phyloP scores from a whole-genome alignment of 768 basidiomycete genomes.

The Xerocomus potaroensis region DNA sequence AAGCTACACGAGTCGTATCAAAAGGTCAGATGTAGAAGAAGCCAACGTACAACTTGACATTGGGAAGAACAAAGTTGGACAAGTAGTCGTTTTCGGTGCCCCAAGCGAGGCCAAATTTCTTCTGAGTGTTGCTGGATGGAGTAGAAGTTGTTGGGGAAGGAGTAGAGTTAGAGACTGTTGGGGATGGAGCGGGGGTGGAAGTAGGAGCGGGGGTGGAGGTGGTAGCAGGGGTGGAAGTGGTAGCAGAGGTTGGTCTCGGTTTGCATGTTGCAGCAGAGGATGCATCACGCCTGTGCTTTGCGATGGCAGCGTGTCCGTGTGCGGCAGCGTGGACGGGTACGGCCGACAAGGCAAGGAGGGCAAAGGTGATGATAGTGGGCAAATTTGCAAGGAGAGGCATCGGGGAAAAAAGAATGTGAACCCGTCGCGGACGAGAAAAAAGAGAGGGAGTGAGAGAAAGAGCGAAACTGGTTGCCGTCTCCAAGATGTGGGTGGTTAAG shows the following conservation, averaged over 20 bases:
- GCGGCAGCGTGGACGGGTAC: conserved; percentile 40
- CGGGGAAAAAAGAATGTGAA: conserved; percentile 16
- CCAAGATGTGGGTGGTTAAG: no score
- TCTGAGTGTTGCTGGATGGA: no score
- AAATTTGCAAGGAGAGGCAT: conserved; percentile 33
- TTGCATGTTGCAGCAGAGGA: conserved; percentile 51
- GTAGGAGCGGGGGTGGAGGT: conserved; percentile 16
- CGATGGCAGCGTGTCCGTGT: conserved; percentile 42
- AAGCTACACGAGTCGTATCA: conserved; percentile 29
- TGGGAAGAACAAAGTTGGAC: conserved; percentile 44
- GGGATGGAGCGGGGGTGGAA: neutral
- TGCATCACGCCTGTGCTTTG: conserved; percentile 46
- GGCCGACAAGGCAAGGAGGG: conserved; percentile 51
- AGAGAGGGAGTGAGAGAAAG: neutral
- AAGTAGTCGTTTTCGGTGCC: conserved; percentile 17
- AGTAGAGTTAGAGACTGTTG: conserved; percentile 12
- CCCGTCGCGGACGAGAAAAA: conserved; percentile 14
- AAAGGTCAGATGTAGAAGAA: neutral
- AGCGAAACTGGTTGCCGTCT: no score
- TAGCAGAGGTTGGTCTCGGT: conserved; percentile 32
- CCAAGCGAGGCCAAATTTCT: conserved; percentile 55
- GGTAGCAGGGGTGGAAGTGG: neutral
- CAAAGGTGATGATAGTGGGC: conserved; percentile 54
- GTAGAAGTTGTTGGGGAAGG: neutral
- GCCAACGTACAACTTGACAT: conserved; percentile 39